Evolutionary conservation across 257 asterid species (phyloP), one percentile per base, ranked within the genome.

Genomic region (Cordia subcordata): DNA sequence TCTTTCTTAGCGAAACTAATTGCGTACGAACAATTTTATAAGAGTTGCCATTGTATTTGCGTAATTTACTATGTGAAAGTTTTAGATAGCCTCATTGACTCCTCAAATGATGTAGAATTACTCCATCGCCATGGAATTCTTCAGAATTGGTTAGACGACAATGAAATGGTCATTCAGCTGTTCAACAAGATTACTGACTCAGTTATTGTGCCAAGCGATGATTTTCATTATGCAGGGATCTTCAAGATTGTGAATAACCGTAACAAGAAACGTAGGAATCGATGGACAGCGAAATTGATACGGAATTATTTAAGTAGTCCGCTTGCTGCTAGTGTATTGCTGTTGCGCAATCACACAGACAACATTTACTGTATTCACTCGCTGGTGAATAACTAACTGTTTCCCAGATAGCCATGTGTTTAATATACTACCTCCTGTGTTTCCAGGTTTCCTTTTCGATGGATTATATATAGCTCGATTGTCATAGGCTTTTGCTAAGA

Each of bases 51-150:
- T 27, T 3, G 4, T 27, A 55, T 19, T 8, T 56, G 5, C 1
- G 63, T 75, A 16, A 59, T 71, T 1, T 72, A 67, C 17, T 75
- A 70, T 23, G 71, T 56, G 5, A 57, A 38, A 32, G 63, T 75
- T 9, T 11, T 75, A 67, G 71, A 75, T 67, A 44, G 70, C 57
- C 58, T 75, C 10, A 66, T 75, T 17, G 68, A 64, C 37, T 39
- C 72, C 23, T 49, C 72, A 3, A 53, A 6, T 20, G 79, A 74
- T 32, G 75, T 68, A 9, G 72, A 60, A 13, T 50, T 65, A 42
- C 67, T 74, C 12, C 38, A 38, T 19, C 44, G 47, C 0, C 5
- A 18, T 23, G 62, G 62, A 19, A 55, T 65, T 8, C 57, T 69
- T 10, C 49, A 59, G 3, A 74, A 74, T 32, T 69, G 70, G 54